Conservation (phyloP, 768 basidiomycete genomes). For the Gloeopeniophorella convolvens region DNA sequence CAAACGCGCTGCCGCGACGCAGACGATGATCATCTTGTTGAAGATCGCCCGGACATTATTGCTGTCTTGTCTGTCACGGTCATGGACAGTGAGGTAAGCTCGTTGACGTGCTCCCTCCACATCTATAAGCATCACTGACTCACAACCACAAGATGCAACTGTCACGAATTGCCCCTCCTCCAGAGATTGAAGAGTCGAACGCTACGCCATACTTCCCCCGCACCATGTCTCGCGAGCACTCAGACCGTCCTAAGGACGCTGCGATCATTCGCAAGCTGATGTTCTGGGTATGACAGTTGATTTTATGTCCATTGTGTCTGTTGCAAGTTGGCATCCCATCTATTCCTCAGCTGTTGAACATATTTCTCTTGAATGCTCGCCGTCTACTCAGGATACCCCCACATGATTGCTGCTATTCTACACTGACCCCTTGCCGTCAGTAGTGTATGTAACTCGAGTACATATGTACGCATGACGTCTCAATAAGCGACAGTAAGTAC, state of each 20-base stretch:
- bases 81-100: constrained; percentile 64
- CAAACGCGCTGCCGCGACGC: constrained; percentile 63
- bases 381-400: constrained; percentile 15
- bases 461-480: not conserved
- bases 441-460: constrained; percentile 12
- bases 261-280: constrained; percentile 27
- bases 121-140: not conserved
- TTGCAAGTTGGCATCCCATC: constrained; percentile 2
- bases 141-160: constrained; percentile 60
- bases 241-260: constrained; percentile 24
- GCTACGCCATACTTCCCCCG: constrained; percentile 23
- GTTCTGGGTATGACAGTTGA: constrained; percentile 23
- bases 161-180: constrained; percentile 50
- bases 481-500: not conserved
- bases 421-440: not conserved
- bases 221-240: constrained; percentile 21
- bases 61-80: constrained; percentile 52
- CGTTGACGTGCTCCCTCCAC: not conserved
- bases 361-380: not conserved
- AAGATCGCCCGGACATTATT: constrained; percentile 46
- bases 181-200: constrained; percentile 35
- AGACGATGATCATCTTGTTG: constrained; percentile 49
- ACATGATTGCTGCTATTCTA: constrained; percentile 2
- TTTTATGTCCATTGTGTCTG: constrained; percentile 2
- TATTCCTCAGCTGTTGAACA: constrained; percentile 9